Evolutionary conservation across 2,329 filamentous ascomycete species (phyloP).

Genomic region (Gnomoniopsis smithogilvyi): DNA sequence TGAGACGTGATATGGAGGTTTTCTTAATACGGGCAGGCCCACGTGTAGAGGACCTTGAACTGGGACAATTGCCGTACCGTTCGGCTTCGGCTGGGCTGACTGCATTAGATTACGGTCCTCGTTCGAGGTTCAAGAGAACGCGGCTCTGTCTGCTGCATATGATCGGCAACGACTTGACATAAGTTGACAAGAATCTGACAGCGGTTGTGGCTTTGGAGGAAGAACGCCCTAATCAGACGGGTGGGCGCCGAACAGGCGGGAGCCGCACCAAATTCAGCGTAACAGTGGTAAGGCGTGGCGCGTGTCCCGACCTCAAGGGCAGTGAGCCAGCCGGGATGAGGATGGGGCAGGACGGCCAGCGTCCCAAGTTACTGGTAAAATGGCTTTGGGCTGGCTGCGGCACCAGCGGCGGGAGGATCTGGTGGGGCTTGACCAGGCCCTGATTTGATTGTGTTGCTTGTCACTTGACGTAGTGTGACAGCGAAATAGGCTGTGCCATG

Average conservation of each 20-base stretch:
- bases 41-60: neutral
- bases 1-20: neutral
- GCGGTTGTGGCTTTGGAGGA: conserved; percentile 3
- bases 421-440: neutral
- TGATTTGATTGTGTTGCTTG: neutral
- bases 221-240: neutral
- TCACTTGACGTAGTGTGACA: conserved; percentile 1
- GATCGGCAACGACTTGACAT: neutral
- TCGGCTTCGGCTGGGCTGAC: neutral
- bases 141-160: neutral
- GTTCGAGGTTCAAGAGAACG: neutral
- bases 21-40: neutral
- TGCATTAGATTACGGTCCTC: neutral
- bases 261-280: neutral
- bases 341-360: neutral
- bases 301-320: neutral
- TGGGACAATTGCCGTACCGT: neutral
- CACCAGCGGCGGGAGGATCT: conserved; percentile 1
- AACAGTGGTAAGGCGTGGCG: neutral
- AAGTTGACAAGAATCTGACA: conserved; percentile 1
- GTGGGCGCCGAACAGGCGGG: neutral
- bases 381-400: conserved; percentile 4
- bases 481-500: neutral
- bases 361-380: neutral
- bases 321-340: neutral